These are phyloP conservation scores for Boletus reticuloceps DNA, from an alignment of 768 basidiomycete species.

Conservation along the genomic window DNA sequence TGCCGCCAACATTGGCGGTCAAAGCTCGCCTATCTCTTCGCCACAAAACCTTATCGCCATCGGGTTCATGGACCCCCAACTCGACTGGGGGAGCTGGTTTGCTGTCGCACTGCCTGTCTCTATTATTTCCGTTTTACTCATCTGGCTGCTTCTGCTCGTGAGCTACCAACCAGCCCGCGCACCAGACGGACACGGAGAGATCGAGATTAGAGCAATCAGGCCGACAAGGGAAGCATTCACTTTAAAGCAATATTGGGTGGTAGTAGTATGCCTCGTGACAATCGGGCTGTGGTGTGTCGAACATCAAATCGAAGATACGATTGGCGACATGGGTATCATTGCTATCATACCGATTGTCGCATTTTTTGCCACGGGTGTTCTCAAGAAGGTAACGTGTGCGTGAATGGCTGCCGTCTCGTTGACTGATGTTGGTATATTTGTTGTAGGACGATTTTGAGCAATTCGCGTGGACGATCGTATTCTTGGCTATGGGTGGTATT, in stretches of 20 bases:
- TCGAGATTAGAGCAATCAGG: slow-evolving; percentile 85
- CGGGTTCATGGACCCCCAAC: slow-evolving; percentile 74
- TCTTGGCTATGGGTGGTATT: slow-evolving; percentile 97
- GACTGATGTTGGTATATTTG: background rate
- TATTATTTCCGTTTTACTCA: slow-evolving; percentile 76
- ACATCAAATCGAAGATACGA: slow-evolving; percentile 64
- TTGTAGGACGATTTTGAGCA: slow-evolving; percentile 90
- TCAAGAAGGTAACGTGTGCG: slow-evolving; percentile 73
- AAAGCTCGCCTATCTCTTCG: slow-evolving; percentile 95
- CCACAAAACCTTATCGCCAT: slow-evolving; percentile 97
- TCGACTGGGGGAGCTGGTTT: slow-evolving; percentile 95
- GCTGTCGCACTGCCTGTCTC: slow-evolving; percentile 92
- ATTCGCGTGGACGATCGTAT: slow-evolving; percentile 92
- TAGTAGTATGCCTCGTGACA: slow-evolving; percentile 76
- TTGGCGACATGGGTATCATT: slow-evolving; percentile 98
- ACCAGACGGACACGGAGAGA: slow-evolving; percentile 70
- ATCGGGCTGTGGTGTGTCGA: slow-evolving; percentile 91
- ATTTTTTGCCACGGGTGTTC: slow-evolving; percentile 90
- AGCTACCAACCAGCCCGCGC: slow-evolving; percentile 75
- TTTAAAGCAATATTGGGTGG: slow-evolving; percentile 86
- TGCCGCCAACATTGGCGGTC: slow-evolving; percentile 98
- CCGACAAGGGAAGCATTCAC: slow-evolving; percentile 82
- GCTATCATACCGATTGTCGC: slow-evolving; percentile 90
- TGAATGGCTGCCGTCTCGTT: background rate
- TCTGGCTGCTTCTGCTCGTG: slow-evolving; percentile 86